phyloP scores from a whole-genome alignment of 768 basidiomycete species.

The Agaricus sinodeliciosus region DNA sequence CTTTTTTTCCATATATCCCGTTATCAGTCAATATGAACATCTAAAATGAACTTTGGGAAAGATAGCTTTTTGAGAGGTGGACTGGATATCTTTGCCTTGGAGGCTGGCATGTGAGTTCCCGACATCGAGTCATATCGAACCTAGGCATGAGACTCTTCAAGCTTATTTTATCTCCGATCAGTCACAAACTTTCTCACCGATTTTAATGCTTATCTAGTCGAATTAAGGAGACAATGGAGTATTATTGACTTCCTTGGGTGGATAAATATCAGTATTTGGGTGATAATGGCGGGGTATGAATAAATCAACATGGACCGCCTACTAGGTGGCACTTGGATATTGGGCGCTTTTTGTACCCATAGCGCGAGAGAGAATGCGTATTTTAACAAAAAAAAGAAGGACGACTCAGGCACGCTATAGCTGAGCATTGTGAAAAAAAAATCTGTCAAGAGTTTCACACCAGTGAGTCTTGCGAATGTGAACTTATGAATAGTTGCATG shows the following conservation, averaged over 20 bases:
- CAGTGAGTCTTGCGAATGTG: too few species aligned
- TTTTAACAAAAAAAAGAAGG: background rate
- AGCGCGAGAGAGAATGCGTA: too few species aligned
- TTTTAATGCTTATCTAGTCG: background rate
- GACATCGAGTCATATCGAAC: too few species aligned
- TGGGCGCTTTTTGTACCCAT: too few species aligned
- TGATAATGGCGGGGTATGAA: background rate
- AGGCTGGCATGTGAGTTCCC: background rate
- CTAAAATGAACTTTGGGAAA: background rate
- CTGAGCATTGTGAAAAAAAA: too few species aligned
- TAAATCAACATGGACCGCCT: too few species aligned
- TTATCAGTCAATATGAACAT: too few species aligned
- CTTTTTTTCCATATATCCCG: too few species aligned
- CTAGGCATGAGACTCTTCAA: background rate
- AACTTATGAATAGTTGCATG: too few species aligned
- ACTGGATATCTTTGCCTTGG: background rate
- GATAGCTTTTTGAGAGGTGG: background rate
- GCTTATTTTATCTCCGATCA: background rate
- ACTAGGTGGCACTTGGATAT: too few species aligned
- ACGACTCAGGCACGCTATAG: background rate
- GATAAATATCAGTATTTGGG: background rate
- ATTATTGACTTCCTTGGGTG: too few species aligned
- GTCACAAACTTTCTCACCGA: background rate
- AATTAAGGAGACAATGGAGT: slow-evolving; percentile 7
- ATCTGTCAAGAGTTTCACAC: too few species aligned